A percentile compares a stretch with the other conserved stretches of the same genome.
Evolutionary conservation across 192 early-diverging fungal species (phyloP).

Genomic region (Oehlia diaphana): DNA sequence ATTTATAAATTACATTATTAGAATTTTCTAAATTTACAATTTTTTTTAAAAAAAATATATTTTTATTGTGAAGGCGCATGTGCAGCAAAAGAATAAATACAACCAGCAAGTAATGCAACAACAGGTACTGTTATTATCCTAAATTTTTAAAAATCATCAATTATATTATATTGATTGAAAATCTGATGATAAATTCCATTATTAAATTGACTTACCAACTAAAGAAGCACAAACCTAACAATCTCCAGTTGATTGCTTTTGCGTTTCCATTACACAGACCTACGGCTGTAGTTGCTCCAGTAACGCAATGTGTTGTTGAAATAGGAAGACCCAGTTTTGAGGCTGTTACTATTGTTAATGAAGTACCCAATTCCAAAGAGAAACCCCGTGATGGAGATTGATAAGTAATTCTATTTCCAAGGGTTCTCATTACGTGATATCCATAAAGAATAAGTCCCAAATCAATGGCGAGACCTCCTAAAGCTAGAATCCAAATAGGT

Average conservation of each 20-base stretch:
- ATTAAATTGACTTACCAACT: constrained; percentile 52
- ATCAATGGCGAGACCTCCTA: constrained; percentile 70
- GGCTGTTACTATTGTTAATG: constrained; percentile 78
- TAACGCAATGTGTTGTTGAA: constrained; percentile 88
- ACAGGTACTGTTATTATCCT: no score
- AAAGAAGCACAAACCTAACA: constrained; percentile 62
- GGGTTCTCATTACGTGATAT: constrained; percentile 72
- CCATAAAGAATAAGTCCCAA: constrained; percentile 73
- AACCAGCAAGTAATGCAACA: no score
- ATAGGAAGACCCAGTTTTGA: constrained; percentile 81
- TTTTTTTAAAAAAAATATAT: no score
- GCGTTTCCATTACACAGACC: constrained; percentile 66
- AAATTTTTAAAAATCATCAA: no score
- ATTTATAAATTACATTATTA: no score
- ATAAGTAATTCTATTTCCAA: constrained; percentile 85
- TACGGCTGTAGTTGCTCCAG: constrained; percentile 73
- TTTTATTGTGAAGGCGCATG: no score
- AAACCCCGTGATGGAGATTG: constrained; percentile 83
- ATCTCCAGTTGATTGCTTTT: constrained; percentile 77
- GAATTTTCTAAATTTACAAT: no score
- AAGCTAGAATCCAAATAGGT: neutral
- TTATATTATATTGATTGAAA: no score
- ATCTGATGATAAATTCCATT: no score
- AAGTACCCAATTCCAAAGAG: constrained; percentile 73
- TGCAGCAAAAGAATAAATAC: no score